Conservation (phyloP, 2,329 filamentous ascomycete genomes). For the Penicillium sp. region DNA sequence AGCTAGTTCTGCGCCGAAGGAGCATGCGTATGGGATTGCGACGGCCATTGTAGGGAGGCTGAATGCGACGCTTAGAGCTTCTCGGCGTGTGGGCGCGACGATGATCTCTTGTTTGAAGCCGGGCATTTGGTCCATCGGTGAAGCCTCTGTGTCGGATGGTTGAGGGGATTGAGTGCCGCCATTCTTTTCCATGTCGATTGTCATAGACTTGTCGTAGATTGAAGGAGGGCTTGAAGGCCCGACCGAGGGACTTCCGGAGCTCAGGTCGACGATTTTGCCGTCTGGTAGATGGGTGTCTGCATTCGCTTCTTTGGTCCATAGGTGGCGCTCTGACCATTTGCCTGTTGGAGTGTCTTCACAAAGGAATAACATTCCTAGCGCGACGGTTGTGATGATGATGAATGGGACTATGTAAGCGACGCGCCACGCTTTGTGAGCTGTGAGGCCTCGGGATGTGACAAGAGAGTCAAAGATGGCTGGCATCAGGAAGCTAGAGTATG, state of each 20-base stretch:
- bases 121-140: constrained; percentile 50
- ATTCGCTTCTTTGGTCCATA: constrained; percentile 51
- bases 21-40: constrained; percentile 58
- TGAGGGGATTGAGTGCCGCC: constrained; percentile 25
- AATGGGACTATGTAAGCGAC: constrained; percentile 83
- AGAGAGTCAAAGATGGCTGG: constrained; percentile 83
- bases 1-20: constrained; percentile 61
- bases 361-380: constrained; percentile 67
- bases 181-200: constrained; percentile 37
- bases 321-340: constrained; percentile 72
- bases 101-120: constrained; percentile 60
- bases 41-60: constrained; percentile 59
- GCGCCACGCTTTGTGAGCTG: constrained; percentile 73
- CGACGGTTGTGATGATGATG: constrained; percentile 68
- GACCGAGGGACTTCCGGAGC: constrained; percentile 23
- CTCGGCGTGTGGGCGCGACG: constrained; percentile 61
- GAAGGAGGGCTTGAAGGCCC: constrained; percentile 27
- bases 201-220: constrained; percentile 15
- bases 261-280: constrained; percentile 34
- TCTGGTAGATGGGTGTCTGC: constrained; percentile 17
- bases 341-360: constrained; percentile 83
- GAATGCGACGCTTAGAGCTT: constrained; percentile 61
- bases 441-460: constrained; percentile 58
- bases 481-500: constrained; percentile 69
- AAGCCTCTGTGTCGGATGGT: constrained; percentile 38